Percentiles rank a stretch among this genome's conserved stretches.
Conservation (phyloP, 495 filamentous ascomycete species). For the Podospora bellae-mahoneyi region DNA sequence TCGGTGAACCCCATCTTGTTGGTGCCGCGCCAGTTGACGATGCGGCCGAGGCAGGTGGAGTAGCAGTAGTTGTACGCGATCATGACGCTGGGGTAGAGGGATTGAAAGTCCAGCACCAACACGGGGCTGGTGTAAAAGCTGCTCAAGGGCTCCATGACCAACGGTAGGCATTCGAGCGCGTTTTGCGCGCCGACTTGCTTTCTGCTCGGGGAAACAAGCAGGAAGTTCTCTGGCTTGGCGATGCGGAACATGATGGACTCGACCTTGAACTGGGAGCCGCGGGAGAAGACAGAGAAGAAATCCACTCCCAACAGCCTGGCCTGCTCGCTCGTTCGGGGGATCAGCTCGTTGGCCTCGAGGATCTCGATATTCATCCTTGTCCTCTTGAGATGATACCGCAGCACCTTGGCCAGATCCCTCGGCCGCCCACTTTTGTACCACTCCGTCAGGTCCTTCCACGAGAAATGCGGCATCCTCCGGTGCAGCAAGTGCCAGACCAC, state of each 20-base stretch:
- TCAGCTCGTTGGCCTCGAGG: conserved; percentile 82
- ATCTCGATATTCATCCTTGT: conserved; percentile 87
- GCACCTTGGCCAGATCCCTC: conserved; percentile 65
- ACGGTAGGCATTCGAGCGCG: conserved; percentile 86
- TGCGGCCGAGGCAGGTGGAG: conserved; percentile 88
- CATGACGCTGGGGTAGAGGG: conserved; percentile 95
- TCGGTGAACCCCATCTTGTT: conserved; percentile 95
- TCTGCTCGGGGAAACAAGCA: conserved; percentile 81
- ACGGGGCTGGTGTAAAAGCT: conserved; percentile 89
- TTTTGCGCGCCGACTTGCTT: conserved; percentile 95
- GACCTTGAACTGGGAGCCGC: conserved; percentile 96
- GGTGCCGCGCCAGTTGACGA: conserved; percentile 77
- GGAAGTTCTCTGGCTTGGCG: conserved; percentile 92
- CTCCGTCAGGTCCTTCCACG: conserved; percentile 67
- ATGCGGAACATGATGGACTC: conserved; percentile 98
- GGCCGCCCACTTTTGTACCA: conserved; percentile 73
- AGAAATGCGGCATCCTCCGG: conserved; percentile 86
- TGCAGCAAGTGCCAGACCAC: conserved; percentile 91
- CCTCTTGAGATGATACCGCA: conserved; percentile 73
- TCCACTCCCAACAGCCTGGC: conserved; percentile 90
- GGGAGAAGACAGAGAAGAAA: conserved; percentile 90
- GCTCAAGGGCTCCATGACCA: conserved; percentile 98
- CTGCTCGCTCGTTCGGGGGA: conserved; percentile 89
- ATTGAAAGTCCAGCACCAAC: conserved; percentile 93
- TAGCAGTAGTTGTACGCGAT: conserved; percentile 99